These are phyloP conservation scores for Mycena filopes DNA, from an alignment of 768 basidiomycete genomes.

Conservation along the genomic window DNA sequence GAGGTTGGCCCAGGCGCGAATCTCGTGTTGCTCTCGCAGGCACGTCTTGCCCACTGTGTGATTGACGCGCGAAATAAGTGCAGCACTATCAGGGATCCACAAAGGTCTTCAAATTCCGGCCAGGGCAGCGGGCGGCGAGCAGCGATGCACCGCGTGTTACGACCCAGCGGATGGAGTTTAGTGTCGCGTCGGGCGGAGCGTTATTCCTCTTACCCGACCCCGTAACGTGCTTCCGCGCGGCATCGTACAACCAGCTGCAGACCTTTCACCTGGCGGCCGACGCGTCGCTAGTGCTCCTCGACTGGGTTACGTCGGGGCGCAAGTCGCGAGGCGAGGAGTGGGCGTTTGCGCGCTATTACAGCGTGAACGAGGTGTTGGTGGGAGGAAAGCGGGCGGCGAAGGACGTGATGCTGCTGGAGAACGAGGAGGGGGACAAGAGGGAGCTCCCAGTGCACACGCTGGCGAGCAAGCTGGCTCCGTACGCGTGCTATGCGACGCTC, in stretches of 20 bases:
- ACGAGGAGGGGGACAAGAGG: conserved; percentile 36
- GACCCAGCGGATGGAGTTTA: conserved; percentile 70
- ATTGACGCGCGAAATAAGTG: background rate
- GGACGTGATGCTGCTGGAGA: conserved; percentile 83
- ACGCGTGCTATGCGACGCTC: conserved; percentile 90
- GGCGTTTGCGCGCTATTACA: conserved; percentile 87
- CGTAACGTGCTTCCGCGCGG: conserved; percentile 89
- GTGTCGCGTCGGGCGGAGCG: conserved; percentile 60
- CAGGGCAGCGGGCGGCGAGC: conserved; percentile 66
- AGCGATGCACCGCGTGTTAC: conserved; percentile 50
- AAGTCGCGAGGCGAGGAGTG: conserved; percentile 88
- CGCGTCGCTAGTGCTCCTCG: conserved; percentile 80
- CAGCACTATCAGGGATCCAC: conserved; percentile 77
- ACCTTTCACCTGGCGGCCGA: conserved; percentile 71
- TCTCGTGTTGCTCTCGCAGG: conserved; percentile 88
- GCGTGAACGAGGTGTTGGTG: conserved; percentile 83
- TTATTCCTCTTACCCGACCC: conserved; percentile 92
- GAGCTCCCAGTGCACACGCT: conserved; percentile 57
- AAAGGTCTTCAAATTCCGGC: conserved; percentile 90
- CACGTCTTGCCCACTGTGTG: background rate
- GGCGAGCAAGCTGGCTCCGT: conserved; percentile 74
- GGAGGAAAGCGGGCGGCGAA: conserved; percentile 73
- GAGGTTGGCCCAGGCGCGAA: conserved; percentile 64
- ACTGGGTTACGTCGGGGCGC: conserved; percentile 94
- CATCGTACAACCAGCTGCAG: conserved; percentile 87